phyloP scores from a whole-genome alignment of 2,329 filamentous ascomycete species.

The Mariannaea sp. region DNA sequence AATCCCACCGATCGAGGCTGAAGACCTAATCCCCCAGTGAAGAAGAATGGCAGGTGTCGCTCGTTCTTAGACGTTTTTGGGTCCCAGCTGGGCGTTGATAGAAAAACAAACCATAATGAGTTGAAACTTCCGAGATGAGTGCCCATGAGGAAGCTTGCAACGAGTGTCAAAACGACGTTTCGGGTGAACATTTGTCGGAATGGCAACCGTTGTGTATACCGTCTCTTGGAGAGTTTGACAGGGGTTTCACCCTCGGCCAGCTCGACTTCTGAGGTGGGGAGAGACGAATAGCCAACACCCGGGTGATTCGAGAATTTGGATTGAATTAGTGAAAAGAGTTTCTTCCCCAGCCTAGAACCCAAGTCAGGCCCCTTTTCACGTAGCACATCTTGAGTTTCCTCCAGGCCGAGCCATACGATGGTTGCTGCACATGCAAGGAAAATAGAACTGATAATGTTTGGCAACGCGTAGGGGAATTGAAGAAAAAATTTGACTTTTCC shows the following conservation, averaged over 20 bases:
- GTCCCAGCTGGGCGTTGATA: slow-evolving; percentile 70
- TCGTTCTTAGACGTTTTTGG: slow-evolving; percentile 42
- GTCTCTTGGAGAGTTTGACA: slow-evolving; percentile 24
- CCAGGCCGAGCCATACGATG: slow-evolving; percentile 55
- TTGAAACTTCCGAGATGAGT: slow-evolving; percentile 79
- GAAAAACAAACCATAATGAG: slow-evolving; percentile 75
- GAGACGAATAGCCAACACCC: slow-evolving; percentile 28
- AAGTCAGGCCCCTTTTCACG: slow-evolving; percentile 46
- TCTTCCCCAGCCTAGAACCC: slow-evolving; percentile 48
- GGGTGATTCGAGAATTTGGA: slow-evolving; percentile 24
- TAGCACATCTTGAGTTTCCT: slow-evolving; percentile 58
- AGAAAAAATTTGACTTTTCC: slow-evolving; percentile 52
- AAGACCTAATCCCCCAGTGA: slow-evolving; percentile 78
- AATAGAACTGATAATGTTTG: slow-evolving; percentile 57
- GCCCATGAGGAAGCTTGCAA: slow-evolving; percentile 71
- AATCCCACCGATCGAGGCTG: slow-evolving; percentile 73
- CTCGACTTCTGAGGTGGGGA: slow-evolving; percentile 34
- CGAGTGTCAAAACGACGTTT: slow-evolving; percentile 59
- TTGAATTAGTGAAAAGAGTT: slow-evolving; percentile 39
- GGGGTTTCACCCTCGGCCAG: slow-evolving; percentile 13
- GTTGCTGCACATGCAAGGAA: slow-evolving; percentile 52
- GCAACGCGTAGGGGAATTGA: slow-evolving; percentile 58
- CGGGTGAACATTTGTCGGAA: slow-evolving; percentile 61
- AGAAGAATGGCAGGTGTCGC: slow-evolving; percentile 59
- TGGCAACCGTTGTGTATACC: slow-evolving; percentile 54